Conservation (phyloP, 1,284 basidiomycete species). For the Apiotrichum mycotoxinovorans region DNA sequence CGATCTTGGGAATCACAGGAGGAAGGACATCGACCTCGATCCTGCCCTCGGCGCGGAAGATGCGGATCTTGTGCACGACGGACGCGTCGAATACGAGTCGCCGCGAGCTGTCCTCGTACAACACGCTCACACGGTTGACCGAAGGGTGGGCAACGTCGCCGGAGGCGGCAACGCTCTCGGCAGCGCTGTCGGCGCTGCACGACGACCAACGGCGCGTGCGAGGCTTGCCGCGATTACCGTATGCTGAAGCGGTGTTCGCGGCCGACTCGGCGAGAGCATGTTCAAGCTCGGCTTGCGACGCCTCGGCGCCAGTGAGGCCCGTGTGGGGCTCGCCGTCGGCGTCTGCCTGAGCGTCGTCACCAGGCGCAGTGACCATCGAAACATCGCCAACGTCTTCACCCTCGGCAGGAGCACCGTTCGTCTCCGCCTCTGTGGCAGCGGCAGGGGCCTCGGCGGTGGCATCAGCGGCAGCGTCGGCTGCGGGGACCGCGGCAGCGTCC, state of each 20-base stretch:
- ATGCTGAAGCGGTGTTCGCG: slow-evolving; percentile 31
- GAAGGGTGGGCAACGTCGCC: slow-evolving; percentile 18
- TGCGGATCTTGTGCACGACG: slow-evolving; percentile 72
- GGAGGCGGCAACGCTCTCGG: slow-evolving; percentile 12
- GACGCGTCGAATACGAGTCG: slow-evolving; percentile 85
- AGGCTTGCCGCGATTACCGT: slow-evolving; percentile 23
- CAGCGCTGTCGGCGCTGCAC: slow-evolving; percentile 21
- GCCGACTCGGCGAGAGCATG: slow-evolving; percentile 29
- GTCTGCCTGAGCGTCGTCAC: not conserved
- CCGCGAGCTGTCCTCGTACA: slow-evolving; percentile 82
- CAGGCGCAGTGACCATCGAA: slow-evolving; percentile 33
- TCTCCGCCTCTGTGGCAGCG: slow-evolving; percentile 14
- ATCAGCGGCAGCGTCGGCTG: slow-evolving; percentile 9
- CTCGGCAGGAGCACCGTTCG: not conserved
- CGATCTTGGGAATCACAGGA: slow-evolving; percentile 3
- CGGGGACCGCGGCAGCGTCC: slow-evolving; percentile 15
- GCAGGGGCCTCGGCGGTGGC: slow-evolving; percentile 3
- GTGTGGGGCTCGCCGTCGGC: not conserved
- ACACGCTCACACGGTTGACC: slow-evolving; percentile 68
- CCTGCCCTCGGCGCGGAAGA: slow-evolving; percentile 75
- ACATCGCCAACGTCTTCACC: slow-evolving; percentile 26
- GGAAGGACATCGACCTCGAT: slow-evolving; percentile 67
- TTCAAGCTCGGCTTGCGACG: slow-evolving; percentile 22
- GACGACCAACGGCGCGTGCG: slow-evolving; percentile 28
- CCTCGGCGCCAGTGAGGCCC: slow-evolving; percentile 18